A percentile compares a stretch with the other conserved stretches of the same genome.
Evolutionary conservation across 169 alveolate genomes (phyloP).

Genomic region (Babesia bigemina): DNA sequence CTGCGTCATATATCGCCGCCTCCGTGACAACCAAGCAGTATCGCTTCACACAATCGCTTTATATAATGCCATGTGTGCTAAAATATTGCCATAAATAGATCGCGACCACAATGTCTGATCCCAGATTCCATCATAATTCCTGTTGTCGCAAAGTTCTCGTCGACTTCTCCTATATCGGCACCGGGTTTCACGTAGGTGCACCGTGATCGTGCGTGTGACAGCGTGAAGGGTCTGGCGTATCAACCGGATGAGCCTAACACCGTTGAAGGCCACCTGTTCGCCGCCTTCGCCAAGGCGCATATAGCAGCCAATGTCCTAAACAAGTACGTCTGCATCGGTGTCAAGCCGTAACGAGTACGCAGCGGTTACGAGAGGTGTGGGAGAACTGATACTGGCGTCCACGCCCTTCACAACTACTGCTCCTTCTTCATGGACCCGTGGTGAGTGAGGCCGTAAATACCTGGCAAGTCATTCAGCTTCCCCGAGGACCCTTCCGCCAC

Average conservation of each 20-base stretch:
- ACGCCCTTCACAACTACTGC: conserved; percentile 49
- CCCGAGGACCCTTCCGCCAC: conserved; percentile 16
- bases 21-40: too few relatives aligned
- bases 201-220: too few relatives aligned
- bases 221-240: conserved; percentile 32
- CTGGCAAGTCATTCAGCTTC: not conserved
- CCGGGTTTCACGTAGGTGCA: conserved; percentile 36
- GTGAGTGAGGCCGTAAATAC: not conserved
- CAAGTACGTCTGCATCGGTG: not conserved
- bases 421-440: conserved; percentile 42
- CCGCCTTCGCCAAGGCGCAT: conserved; percentile 20
- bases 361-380: conserved; percentile 49
- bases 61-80: too few relatives aligned
- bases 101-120: too few relatives aligned
- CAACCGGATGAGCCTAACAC: conserved; percentile 40
- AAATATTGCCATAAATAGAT: too few relatives aligned
- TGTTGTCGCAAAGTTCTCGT: conserved; percentile 26
- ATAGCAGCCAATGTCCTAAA: conserved; percentile 21
- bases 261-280: conserved; percentile 37
- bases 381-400: conserved; percentile 37
- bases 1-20: too few relatives aligned
- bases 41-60: too few relatives aligned
- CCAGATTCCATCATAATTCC: too few relatives aligned
- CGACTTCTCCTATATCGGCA: conserved; percentile 53
- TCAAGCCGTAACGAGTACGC: not conserved